phyloP scores from a whole-genome alignment of 495 filamentous ascomycete species.

The Annulohypoxylon moriforme region DNA sequence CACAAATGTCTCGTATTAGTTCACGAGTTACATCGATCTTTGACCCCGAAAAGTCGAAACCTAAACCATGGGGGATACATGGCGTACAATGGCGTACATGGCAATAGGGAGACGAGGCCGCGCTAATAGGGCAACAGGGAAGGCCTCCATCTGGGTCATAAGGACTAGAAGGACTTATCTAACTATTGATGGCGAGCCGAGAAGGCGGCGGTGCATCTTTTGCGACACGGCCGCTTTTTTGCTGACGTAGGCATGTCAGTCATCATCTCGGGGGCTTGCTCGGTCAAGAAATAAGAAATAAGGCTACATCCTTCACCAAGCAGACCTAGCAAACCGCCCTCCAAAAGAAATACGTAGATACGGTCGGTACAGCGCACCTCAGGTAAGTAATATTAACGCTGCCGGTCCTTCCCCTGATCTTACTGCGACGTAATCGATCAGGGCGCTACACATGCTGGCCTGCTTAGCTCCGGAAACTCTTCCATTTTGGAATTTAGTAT shows the following conservation, averaged over 20 bases:
- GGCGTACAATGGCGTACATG: neutral
- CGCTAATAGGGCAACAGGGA: slow-evolving; percentile 13
- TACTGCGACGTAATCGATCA: slow-evolving; percentile 45
- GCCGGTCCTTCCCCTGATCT: slow-evolving; percentile 40
- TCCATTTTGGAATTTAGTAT: slow-evolving; percentile 45
- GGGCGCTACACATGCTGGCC: slow-evolving; percentile 40
- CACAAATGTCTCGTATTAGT: slow-evolving; percentile 50
- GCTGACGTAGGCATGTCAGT: slow-evolving; percentile 35
- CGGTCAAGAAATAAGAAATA: slow-evolving; percentile 41
- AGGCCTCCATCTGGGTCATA: slow-evolving; percentile 22
- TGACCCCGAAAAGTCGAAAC: slow-evolving; percentile 40
- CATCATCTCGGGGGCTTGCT: slow-evolving; percentile 39
- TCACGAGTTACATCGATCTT: slow-evolving; percentile 28
- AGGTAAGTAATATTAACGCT: slow-evolving; percentile 15
- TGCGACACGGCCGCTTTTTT: slow-evolving; percentile 31
- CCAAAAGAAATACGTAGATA: neutral
- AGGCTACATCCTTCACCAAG: slow-evolving; percentile 41
- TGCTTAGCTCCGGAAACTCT: slow-evolving; percentile 43
- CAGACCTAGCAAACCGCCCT: slow-evolving; percentile 41
- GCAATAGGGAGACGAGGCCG: neutral
- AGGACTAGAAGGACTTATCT: neutral
- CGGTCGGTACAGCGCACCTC: neutral
- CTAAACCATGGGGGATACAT: slow-evolving; percentile 29
- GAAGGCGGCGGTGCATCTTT: slow-evolving; percentile 43
- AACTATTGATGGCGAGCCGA: slow-evolving; percentile 18